phyloP scores from a whole-genome alignment of 148 eudicot species.

The Chenopodium album region DNA sequence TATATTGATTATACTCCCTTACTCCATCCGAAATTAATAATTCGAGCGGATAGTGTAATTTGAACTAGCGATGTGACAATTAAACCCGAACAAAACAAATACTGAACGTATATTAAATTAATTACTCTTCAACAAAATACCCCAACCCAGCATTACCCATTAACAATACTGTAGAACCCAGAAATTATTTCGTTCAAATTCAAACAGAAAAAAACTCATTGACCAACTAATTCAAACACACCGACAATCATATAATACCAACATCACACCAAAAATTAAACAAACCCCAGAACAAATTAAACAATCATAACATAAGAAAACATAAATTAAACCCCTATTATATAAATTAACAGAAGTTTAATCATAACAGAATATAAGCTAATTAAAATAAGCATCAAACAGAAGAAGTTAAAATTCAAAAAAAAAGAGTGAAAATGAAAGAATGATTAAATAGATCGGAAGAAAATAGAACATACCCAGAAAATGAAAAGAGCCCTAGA shows the following conservation, averaged over 20 bases:
- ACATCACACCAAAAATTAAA: not conserved
- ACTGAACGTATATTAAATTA: not conserved
- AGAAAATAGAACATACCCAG: conserved; percentile 14
- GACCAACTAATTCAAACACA: not conserved
- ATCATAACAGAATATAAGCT: not conserved
- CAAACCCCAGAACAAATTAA: conserved; percentile 6
- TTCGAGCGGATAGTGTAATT: not conserved
- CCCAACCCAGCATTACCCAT: not conserved
- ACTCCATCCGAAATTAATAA: too few species aligned
- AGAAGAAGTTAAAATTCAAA: not conserved
- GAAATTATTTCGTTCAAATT: not conserved
- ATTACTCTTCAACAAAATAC: not conserved
- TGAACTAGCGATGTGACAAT: not conserved
- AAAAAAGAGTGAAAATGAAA: not conserved
- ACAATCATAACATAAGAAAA: not conserved
- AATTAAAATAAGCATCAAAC: not conserved
- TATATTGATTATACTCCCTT: too few species aligned
- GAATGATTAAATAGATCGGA: conserved; percentile 17
- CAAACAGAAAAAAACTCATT: not conserved
- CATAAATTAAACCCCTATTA: not conserved
- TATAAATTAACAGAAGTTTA: not conserved
- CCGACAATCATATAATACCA: not conserved
- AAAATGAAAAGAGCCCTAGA: conserved; percentile 36
- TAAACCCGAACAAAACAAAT: not conserved
- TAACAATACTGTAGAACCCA: not conserved